Evolutionary conservation across 495 filamentous ascomycete genomes (phyloP).

Genomic region (Talaromyces trachyspermus): DNA sequence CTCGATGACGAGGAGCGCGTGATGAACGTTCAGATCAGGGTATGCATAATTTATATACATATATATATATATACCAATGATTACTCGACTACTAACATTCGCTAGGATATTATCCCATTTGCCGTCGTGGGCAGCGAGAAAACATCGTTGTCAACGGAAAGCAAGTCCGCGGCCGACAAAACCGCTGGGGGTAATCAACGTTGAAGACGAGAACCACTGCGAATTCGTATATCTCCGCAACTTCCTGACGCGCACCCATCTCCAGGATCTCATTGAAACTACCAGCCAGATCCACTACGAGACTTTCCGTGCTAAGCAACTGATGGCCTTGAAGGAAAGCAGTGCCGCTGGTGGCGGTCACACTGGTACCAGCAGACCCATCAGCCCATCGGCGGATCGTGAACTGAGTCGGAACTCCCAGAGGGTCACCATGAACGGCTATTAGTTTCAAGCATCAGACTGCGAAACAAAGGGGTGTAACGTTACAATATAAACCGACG

Average conservation of each 20-base stretch:
- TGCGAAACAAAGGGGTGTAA: no score
- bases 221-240: slow-evolving; percentile 97
- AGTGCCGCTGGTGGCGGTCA: slow-evolving; percentile 69
- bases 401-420: slow-evolving; percentile 95
- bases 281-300: slow-evolving; percentile 99
- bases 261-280: slow-evolving; percentile 97
- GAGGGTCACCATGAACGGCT: slow-evolving; percentile 96
- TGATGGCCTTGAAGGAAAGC: slow-evolving; percentile 95
- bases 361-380: slow-evolving; percentile 72
- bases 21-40: slow-evolving; percentile 93
- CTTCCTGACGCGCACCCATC: slow-evolving; percentile 93
- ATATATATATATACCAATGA: slow-evolving; percentile 8
- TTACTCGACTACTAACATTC: neutral
- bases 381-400: slow-evolving; percentile 86
- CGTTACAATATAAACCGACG: no score
- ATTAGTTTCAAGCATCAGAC: slow-evolving; percentile 44
- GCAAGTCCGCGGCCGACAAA: slow-evolving; percentile 95
- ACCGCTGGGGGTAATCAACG: slow-evolving; percentile 99
- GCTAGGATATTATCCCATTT: slow-evolving; percentile 87
- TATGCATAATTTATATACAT: slow-evolving; percentile 34
- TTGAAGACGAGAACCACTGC: slow-evolving; percentile 98
- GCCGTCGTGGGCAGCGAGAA: slow-evolving; percentile 97
- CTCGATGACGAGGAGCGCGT: slow-evolving; percentile 93
- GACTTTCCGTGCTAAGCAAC: slow-evolving; percentile 98
- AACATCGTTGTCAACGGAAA: slow-evolving; percentile 95